Evolutionary conservation across 257 asterid species (phyloP), one percentile per base, ranked within the genome.

Genomic region (Salvia rosmarinus): DNA sequence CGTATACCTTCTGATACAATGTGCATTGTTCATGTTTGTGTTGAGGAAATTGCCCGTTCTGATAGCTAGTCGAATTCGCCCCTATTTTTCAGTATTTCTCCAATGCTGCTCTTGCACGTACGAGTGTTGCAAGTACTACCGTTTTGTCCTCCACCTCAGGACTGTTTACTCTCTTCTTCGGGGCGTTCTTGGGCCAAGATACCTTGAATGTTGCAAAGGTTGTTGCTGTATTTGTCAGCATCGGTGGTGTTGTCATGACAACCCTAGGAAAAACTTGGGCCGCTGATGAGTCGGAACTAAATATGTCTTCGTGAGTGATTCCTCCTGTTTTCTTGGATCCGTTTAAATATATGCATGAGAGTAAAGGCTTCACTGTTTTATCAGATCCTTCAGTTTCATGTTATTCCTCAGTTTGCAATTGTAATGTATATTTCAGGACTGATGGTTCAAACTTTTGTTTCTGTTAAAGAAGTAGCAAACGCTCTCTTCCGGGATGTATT

Each of bases 111-210:
- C 96, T 91, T 70, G 97, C 96, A 67, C 96, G 93, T 59, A 91
- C 99, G n/a, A 95, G 98, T 67, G 99, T 95, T 77, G 97, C 99
- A 69, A 95, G 98, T 78, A 91, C 99, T 25, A 95, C 99, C 2
- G 96, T 95, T 66, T n/a, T 95, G 73, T 95, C 99, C 54, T 92
- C 99, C 56, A 95, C 99, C 23, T 91, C 99, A 11, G 99, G 99
- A 59, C 76, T 95, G 76, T 95, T 95, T 80, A 95, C 99, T 60
- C 98, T 95, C 64, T 95, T 95, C 63, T 73, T 95, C n/a, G n/a
- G 98, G 80, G 96, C 95, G 46, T 84, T 83, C 79, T 71, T 95
- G 89, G 99, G 99, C 44, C 90, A 95, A 87, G 99, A 95, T 76
- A 80, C 98, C 51, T 79, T 95, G 67, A 91, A 81, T 71, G 49